phyloP scores from a whole-genome alignment of 768 basidiomycete species.

The Mycena leptocephala region DNA sequence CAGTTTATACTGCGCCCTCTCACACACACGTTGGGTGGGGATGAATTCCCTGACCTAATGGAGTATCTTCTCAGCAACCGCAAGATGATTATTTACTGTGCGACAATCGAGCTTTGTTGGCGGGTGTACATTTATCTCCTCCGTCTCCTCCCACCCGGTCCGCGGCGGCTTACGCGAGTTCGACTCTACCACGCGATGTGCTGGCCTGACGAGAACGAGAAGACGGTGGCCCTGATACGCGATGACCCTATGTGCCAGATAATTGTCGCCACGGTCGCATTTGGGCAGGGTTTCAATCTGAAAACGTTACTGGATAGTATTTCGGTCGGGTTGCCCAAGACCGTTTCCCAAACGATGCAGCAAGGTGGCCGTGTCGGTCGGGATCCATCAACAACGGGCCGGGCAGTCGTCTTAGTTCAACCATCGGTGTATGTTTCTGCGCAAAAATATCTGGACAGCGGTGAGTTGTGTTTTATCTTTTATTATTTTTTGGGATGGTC shows the following conservation, averaged over 20 bases:
- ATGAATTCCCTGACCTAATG: constrained; percentile 22
- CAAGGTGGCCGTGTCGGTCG: too few species aligned
- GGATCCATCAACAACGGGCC: too few species aligned
- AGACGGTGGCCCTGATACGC: constrained; percentile 25
- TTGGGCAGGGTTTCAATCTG: constrained; percentile 29
- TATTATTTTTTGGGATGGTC: not conserved
- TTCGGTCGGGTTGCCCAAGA: constrained; percentile 11
- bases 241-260: constrained; percentile 25
- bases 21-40: constrained; percentile 16
- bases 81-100: constrained; percentile 31
- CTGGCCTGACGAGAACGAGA: constrained; percentile 20
- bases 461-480: too few species aligned
- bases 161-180: constrained; percentile 1
- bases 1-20: constrained; percentile 8
- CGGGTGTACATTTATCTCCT: constrained; percentile 30
- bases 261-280: too few species aligned
- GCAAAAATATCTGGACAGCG: too few species aligned
- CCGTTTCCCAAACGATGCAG: constrained; percentile 12
- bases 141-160: constrained; percentile 11
- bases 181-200: constrained; percentile 29
- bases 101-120: too few species aligned
- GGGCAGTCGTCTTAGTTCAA: too few species aligned
- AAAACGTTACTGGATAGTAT: constrained; percentile 13
- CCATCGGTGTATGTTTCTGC: too few species aligned
- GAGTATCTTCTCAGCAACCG: constrained; percentile 7